phyloP scores from a whole-genome alignment of 768 basidiomycete genomes.

The Boletales sp. region DNA sequence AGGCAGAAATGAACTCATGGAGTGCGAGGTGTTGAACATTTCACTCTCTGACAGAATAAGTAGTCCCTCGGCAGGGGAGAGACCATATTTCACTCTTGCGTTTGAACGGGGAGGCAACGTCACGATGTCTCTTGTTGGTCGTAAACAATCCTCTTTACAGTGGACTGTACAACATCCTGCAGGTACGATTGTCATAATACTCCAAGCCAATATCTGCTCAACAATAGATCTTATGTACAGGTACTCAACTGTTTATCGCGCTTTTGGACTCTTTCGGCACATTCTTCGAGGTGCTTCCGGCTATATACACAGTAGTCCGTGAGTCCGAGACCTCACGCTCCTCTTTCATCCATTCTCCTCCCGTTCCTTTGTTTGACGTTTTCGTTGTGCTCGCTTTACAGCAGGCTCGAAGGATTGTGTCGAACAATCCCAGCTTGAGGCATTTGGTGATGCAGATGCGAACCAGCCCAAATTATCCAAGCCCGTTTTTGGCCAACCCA shows the following conservation, averaged over 20 bases:
- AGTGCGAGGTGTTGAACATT: conserved; percentile 13
- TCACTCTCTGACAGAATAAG: not conserved
- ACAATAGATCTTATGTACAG: conserved; percentile 23
- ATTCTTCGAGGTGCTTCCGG: conserved; percentile 38
- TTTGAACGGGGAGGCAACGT: conserved; percentile 36
- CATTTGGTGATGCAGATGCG: conserved; percentile 30
- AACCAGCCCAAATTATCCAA: conserved; percentile 6
- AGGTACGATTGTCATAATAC: conserved; percentile 31
- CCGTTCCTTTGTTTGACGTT: not conserved
- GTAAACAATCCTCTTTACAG: conserved; percentile 26
- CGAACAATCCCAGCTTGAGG: conserved; percentile 3
- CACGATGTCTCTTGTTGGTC: conserved; percentile 34
- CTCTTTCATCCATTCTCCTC: not conserved
- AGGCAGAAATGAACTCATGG: conserved; percentile 2
- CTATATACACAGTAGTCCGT: conserved; percentile 37
- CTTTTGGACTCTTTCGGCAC: conserved; percentile 43
- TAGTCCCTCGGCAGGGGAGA: conserved; percentile 7
- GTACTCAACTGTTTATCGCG: conserved; percentile 39
- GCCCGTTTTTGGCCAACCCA: not conserved
- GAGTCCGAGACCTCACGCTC: conserved; percentile 4
- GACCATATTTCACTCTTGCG: conserved; percentile 41
- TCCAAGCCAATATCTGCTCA: not conserved
- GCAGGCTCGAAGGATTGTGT: conserved; percentile 30
- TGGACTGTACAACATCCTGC: conserved; percentile 39
- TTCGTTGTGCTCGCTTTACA: not conserved